Evolutionary conservation across 768 basidiomycete species (phyloP), one percentile per base, ranked within the genome.

Genomic region (Collybiopsis confluens): DNA sequence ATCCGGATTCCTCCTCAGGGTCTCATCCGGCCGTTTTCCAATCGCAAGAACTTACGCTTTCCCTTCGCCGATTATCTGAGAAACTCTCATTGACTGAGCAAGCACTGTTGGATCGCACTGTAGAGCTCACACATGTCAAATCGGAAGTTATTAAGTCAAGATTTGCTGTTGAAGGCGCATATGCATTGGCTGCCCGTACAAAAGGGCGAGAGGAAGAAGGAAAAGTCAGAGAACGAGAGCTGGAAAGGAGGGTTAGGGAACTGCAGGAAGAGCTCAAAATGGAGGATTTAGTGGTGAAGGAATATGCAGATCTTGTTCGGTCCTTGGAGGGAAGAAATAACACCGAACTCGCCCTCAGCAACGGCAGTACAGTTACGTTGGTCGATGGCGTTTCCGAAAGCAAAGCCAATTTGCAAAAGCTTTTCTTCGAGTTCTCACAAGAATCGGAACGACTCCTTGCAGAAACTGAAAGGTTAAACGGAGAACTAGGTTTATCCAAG

Each of bases 231-330:
- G 80, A 83, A 59, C 64, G 74, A 20, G 76, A 75, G 27, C 63
- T 86, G 46, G 72, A 77, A 58, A 56, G 71, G 57, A 75, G 66
- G 58, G 64, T 81, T 2, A 70, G 68, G 35, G 71, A 69, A 20
- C 75, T 76, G 3, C 78, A 85, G 56, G 83, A 88, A 63, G 79
- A 85, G 56, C 68, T 72, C 30, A 75, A 73, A 58, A 79, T 88
- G 76, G 74, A 76, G 37, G 88, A 91, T 54, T 63, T 77, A 27
- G 84, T 82, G 4, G 77, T 91, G 15, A 72, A 76, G 48, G 86
- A 91, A 58, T 92, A 92, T 49, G 90, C 90, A 0, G 81, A 81
- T 54, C 76, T 92, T 13, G 90, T 91, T 11, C 75, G 88, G 18
- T 74, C 68, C 1, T 71, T 90, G 51, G 84, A 89, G 60, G 73